phyloP scores from a whole-genome alignment of 352 stramenopile species.

The Globisporangium irregulare region DNA sequence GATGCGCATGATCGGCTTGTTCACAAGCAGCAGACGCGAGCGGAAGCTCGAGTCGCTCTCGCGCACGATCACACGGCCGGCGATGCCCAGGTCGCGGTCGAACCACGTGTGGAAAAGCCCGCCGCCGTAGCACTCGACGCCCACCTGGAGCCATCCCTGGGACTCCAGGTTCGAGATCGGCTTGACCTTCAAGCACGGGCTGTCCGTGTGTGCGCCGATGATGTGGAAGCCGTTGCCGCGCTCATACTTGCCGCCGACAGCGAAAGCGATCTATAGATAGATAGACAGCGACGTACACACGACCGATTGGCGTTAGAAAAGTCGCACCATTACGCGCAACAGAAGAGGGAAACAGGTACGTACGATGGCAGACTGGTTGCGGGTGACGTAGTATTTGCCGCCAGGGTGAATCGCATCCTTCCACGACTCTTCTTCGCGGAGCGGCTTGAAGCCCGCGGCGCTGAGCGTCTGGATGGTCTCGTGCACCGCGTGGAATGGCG shows the following conservation, averaged over 20 bases:
- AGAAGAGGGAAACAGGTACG: neutral
- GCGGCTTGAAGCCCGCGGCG: conserved; percentile 88
- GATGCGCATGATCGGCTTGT: conserved; percentile 94
- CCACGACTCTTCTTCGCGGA: conserved; percentile 86
- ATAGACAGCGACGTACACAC: neutral
- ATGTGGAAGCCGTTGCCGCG: conserved; percentile 94
- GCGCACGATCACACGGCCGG: conserved; percentile 91
- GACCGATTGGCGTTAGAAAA: neutral
- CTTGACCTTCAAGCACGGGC: conserved; percentile 95
- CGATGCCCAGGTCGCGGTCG: conserved; percentile 94
- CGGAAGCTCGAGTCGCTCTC: conserved; percentile 69
- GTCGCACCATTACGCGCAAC: no score
- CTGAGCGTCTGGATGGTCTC: conserved; percentile 80
- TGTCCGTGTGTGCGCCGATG: conserved; percentile 97
- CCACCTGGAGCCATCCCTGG: conserved; percentile 80
- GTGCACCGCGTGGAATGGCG: conserved; percentile 93
- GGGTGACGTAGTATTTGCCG: conserved; percentile 97
- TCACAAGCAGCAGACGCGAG: conserved; percentile 90
- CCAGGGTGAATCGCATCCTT: conserved; percentile 50
- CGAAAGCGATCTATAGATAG: conserved; percentile 78
- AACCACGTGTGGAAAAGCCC: conserved; percentile 99
- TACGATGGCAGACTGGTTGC: conserved; percentile 95
- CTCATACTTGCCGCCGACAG: conserved; percentile 91
- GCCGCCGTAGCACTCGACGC: conserved; percentile 84
- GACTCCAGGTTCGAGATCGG: conserved; percentile 89